Base-by-base conservation (phyloP, 805 yeast genomes). In the Spathaspora gorwiae region DNA sequence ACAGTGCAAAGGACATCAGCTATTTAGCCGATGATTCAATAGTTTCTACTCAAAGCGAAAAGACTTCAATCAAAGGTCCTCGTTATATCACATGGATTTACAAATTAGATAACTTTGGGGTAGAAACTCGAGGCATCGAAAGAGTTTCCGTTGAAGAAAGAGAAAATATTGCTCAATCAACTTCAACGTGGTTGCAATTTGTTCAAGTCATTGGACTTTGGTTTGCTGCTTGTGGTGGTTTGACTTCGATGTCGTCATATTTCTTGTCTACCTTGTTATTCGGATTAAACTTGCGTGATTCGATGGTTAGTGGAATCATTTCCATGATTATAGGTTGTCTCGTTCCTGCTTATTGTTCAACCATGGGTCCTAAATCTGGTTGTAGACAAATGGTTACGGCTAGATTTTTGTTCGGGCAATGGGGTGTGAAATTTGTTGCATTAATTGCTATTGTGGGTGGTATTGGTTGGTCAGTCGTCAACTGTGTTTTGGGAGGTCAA, bases 221-320 rank as follows among this genome's bases (percentile, higher is more conserved):
- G 71, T 55, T 63, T 45, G 65, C 72, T 33, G 72, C 66, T 2
- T 64, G 71, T 49, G 71, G 70, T 9, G 71, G 72, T 1, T 48
- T 67, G 27, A 65, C 71, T 4, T 61, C 72, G 7, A 66, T 65
- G 71, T 59, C 67, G 2, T 61, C 70, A 24, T 67, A 63, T 46
- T 67, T 65, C 41, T 50, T 65, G 13, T 65, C 70, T 5, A 58
- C 68, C 0, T 46, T 67, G 26, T 31, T 59, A 7, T 66, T 47
- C 39, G 64, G 65, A 0, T 52, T 66, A 10, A 56, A 59, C 42
- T 38, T 60, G 29, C 55, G 50, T 39, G 58, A 65, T 47, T 45
- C 68, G 4, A 45, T 67, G 39, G 46, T 64, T 14, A 56, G 68
- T 33, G 71, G 72, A 0, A 37, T 67, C 8, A 42, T 64, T 8